phyloP scores from a whole-genome alignment of 2,329 filamentous ascomycete species.

The Verticillium longisporum region DNA sequence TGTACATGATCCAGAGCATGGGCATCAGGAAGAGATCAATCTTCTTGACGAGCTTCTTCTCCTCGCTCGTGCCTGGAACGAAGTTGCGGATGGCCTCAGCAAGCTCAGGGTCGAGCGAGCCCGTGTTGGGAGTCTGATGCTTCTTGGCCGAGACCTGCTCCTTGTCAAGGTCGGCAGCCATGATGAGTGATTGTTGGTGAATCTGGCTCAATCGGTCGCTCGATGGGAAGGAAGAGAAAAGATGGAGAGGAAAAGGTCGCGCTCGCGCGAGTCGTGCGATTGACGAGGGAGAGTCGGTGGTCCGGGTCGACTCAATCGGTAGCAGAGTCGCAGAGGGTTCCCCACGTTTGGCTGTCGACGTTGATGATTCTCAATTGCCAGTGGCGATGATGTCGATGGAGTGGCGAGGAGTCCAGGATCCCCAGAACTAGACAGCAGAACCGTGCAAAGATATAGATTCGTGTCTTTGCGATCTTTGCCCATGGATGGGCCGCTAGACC shows the following conservation, averaged over 20 bases:
- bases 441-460: background rate
- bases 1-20: constrained; percentile 14
- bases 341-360: background rate
- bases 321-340: no score
- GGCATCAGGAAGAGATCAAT: constrained; percentile 9
- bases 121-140: constrained; percentile 4
- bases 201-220: background rate
- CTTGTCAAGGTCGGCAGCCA: constrained; percentile 2
- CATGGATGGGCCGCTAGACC: background rate
- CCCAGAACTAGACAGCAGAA: background rate
- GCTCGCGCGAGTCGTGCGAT: background rate
- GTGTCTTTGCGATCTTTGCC: background rate
- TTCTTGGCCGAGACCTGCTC: constrained; percentile 6
- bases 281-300: background rate
- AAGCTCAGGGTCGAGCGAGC: constrained; percentile 14
- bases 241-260: no score
- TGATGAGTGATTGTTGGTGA: background rate
- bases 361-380: background rate
- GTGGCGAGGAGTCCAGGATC: background rate
- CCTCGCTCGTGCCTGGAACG: constrained; percentile 15
- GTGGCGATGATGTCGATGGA: background rate
- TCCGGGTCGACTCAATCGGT: no score
- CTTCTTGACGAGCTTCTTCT: constrained; percentile 14
- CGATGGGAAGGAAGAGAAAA: background rate
- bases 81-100: constrained; percentile 18